These are phyloP conservation scores for Corynespora cassiicola DNA, from an alignment of 2,329 filamentous ascomycete species.

Conservation along the genomic window DNA sequence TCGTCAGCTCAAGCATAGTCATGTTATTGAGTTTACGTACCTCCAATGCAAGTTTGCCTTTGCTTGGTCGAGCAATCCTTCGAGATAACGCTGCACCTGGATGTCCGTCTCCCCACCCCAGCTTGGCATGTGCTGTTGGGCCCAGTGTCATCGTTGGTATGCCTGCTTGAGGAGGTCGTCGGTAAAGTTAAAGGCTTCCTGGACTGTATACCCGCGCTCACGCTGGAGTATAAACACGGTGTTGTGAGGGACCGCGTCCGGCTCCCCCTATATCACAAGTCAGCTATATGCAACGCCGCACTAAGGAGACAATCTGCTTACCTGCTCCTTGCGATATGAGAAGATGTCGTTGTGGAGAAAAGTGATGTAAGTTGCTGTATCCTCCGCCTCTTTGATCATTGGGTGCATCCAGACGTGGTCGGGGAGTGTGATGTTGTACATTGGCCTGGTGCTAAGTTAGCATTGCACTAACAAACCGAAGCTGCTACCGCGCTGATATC, in stretches of 20 bases:
- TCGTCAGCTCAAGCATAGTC: no score
- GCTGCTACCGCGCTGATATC: not conserved
- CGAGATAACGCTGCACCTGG: constrained; percentile 4
- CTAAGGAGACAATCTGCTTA: no score
- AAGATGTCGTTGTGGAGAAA: constrained; percentile 2
- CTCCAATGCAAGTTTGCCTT: constrained; percentile 4
- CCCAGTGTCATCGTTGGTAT: constrained; percentile 3
- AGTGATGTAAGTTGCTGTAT: constrained; percentile 1
- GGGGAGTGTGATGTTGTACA: constrained; percentile 1
- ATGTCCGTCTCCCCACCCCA: constrained; percentile 1
- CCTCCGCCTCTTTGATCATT: constrained; percentile 3
- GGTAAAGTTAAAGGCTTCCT: constrained; percentile 3
- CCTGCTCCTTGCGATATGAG: constrained; percentile 3
- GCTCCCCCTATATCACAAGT: no score
- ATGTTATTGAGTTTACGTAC: no score
- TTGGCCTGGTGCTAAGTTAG: not conserved
- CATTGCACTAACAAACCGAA: no score
- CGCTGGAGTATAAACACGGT: constrained; percentile 2
- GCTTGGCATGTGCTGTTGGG: constrained; percentile 4
- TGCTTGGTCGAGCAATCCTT: constrained; percentile 1
- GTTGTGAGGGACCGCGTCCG: constrained; percentile 4
- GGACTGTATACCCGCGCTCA: constrained; percentile 1
- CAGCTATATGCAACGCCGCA: no score
- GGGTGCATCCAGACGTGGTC: constrained; percentile 1
- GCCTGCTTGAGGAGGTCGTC: constrained; percentile 4